These are phyloP conservation scores for Penicillium manginii DNA, from an alignment of 495 filamentous ascomycete species.

Conservation along the genomic window DNA sequence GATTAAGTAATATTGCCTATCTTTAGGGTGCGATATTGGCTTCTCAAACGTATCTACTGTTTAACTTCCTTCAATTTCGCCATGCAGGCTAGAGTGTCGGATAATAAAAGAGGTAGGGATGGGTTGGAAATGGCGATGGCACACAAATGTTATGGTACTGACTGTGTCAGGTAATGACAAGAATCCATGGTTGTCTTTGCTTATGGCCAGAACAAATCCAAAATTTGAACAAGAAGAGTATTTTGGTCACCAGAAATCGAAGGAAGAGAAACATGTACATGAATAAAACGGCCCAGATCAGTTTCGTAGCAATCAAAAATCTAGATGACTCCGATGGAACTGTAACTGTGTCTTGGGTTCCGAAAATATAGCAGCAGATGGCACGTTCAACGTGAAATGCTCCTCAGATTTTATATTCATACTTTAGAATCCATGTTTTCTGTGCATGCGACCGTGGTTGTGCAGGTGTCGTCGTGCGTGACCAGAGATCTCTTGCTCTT, in stretches of 20 bases:
- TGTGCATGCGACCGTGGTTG: constrained; percentile 33
- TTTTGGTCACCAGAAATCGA: constrained; percentile 21
- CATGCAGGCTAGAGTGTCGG: not conserved
- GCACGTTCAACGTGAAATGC: constrained; percentile 19
- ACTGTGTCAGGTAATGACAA: constrained; percentile 2
- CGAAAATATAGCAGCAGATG: not conserved
- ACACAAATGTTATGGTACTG: constrained; percentile 5
- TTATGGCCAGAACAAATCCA: constrained; percentile 24
- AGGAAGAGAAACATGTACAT: constrained; percentile 24
- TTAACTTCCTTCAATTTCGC: not conserved
- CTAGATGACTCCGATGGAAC: not conserved
- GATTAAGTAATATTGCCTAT: not conserved
- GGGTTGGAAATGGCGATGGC: not conserved
- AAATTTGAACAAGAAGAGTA: constrained; percentile 26
- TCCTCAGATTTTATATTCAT: not conserved
- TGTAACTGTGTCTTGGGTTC: constrained; percentile 3
- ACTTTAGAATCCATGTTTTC: constrained; percentile 15
- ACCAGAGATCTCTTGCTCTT: constrained; percentile 14
- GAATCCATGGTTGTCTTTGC: constrained; percentile 4
- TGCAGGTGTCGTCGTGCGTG: constrained; percentile 25
- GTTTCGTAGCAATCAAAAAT: no score
- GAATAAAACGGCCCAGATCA: constrained; percentile 14
- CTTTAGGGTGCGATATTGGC: not conserved
- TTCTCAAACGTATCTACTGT: not conserved
- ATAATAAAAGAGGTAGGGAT: not conserved